A percentile compares a stretch with the other conserved stretches of the same genome.
Evolutionary conservation across 805 yeast species (phyloP).

Genomic region (Schizosaccharomyces osmophilus): DNA sequence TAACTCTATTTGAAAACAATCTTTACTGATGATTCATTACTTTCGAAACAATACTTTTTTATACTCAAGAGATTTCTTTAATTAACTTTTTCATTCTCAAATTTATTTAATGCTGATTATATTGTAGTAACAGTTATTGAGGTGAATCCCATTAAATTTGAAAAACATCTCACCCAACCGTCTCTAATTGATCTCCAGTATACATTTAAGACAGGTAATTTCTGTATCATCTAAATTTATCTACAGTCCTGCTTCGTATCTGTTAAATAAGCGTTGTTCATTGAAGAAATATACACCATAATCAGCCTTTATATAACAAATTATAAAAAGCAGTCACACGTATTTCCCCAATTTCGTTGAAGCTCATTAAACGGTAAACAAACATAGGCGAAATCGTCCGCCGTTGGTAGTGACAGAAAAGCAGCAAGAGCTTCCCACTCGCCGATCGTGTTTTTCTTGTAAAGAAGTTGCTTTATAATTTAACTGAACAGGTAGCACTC

Average conservation of each 20-base stretch:
- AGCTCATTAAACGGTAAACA: no score
- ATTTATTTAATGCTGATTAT: background rate
- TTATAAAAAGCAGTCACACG: background rate
- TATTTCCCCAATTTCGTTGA: background rate
- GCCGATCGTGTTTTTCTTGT: no score
- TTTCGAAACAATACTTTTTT: no score
- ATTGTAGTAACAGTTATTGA: background rate
- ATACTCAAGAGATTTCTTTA: no score
- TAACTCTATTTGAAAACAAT: no score
- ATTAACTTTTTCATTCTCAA: no score
- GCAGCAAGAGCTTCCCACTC: no score
- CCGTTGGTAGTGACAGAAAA: no score
- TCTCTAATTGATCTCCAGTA: background rate
- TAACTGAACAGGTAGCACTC: no score
- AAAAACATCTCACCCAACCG: background rate
- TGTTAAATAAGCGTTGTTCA: conserved; percentile 1
- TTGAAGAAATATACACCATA: background rate
- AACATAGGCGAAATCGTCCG: no score
- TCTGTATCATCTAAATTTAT: background rate
- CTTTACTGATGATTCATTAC: no score
- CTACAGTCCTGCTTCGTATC: background rate
- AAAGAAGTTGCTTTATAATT: no score
- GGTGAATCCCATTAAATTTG: background rate
- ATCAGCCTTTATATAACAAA: background rate
- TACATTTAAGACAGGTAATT: background rate